Conservation (phyloP, 805 yeast species). For the Teunomyces cretensis region DNA sequence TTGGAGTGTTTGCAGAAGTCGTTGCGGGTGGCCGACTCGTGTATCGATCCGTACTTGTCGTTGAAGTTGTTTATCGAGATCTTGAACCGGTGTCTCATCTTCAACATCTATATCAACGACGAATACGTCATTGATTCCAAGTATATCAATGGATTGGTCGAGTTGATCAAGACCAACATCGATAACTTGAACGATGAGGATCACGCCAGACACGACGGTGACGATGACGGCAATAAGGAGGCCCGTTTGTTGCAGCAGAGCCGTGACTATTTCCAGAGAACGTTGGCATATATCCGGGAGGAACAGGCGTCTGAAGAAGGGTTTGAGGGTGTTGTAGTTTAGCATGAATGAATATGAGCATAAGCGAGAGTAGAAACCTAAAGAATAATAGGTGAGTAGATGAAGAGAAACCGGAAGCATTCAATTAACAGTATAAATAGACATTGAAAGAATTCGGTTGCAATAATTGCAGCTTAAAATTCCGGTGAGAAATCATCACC, state of each 20-base stretch:
- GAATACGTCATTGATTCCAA: conserved; percentile 65
- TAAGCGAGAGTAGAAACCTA: no score
- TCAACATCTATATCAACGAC: conserved; percentile 58
- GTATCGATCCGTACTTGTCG: conserved; percentile 75
- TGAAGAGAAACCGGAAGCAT: no score
- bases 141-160: conserved; percentile 84
- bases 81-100: conserved; percentile 80
- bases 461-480: no score
- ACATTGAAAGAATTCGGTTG: no score
- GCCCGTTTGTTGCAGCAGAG: conserved; percentile 28
- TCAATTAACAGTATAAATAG: no score
- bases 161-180: conserved; percentile 68
- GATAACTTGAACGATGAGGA: conserved; percentile 41
- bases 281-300: conserved; percentile 64
- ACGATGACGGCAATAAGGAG: conserved; percentile 27
- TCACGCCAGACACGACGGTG: neutral
- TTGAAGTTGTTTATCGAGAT: conserved; percentile 87
- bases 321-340: conserved; percentile 49
- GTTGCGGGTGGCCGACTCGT: conserved; percentile 88
- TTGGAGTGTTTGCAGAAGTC: conserved; percentile 90
- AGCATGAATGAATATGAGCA: no score
- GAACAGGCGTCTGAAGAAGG: conserved; percentile 72
- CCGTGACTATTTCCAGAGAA: conserved; percentile 56
- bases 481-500: no score
- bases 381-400: no score